phyloP scores from a whole-genome alignment of 129 eudicot species.

The Flaveria brownii region DNA sequence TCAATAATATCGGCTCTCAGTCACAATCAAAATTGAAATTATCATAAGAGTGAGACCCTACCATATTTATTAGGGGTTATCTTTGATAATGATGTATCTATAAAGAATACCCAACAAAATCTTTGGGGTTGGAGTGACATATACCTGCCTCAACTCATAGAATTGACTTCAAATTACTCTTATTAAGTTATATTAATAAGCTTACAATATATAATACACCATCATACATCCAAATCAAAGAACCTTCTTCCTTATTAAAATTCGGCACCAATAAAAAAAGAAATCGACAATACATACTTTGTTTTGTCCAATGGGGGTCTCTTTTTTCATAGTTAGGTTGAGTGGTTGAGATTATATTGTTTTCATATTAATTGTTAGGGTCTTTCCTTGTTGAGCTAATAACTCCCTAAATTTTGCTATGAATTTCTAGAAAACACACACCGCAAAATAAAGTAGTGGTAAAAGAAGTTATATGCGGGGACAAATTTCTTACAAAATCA shows the following conservation, averaged over 20 bases:
- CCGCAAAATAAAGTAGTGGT: not conserved
- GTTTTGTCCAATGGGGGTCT: conserved; percentile 15
- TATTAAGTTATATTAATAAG: not conserved
- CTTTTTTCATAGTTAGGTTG: conserved; percentile 19
- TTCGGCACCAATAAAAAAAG: not conserved
- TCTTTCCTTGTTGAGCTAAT: conserved; percentile 15
- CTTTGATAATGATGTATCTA: conserved; percentile 26
- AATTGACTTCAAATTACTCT: too few species aligned
- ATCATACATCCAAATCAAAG: conserved; percentile 1
- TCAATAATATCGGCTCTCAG: conserved; percentile 3
- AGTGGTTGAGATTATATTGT: conserved; percentile 21
- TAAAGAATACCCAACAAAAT: conserved; percentile 22
- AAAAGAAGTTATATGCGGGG: too few species aligned
- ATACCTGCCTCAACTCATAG: conserved; percentile 22
- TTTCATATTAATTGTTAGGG: conserved; percentile 28
- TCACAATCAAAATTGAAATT: conserved; percentile 25
- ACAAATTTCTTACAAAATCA: too few species aligned
- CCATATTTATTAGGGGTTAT: conserved; percentile 22
- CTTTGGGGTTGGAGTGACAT: conserved; percentile 5
- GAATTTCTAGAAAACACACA: not conserved
- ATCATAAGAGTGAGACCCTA: conserved; percentile 15
- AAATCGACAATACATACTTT: conserved; percentile 5
- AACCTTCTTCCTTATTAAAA: not conserved
- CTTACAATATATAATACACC: not conserved
- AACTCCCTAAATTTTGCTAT: not conserved